A percentile compares a stretch with the other conserved stretches of the same genome.
Conservation (phyloP, 306 rosid genomes). For the Hippophae rhamnoides region DNA sequence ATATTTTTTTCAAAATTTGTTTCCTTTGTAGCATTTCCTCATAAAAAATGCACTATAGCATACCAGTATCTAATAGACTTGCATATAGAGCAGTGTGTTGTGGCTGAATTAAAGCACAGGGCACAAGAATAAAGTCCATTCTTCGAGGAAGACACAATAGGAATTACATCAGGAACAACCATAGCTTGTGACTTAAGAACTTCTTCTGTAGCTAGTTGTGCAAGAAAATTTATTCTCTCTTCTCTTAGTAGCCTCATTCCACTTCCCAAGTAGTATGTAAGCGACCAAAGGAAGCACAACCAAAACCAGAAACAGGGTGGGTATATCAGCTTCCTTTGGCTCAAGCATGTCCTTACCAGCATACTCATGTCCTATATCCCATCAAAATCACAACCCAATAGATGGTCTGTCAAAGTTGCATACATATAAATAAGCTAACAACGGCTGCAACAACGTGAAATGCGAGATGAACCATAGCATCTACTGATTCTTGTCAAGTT, state of each 20-base stretch:
- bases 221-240: constrained; percentile 58
- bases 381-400: constrained; percentile 30
- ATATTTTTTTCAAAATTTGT: too few relatives aligned
- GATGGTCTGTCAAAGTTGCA: constrained; percentile 25
- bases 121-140: constrained; percentile 49
- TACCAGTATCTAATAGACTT: constrained; percentile 72
- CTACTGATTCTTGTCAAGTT: too few relatives aligned
- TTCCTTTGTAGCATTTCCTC: too few relatives aligned
- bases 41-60: background rate
- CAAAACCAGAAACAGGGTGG: constrained; percentile 68
- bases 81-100: constrained; percentile 79
- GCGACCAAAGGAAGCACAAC: constrained; percentile 77
- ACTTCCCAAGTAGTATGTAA: constrained; percentile 77
- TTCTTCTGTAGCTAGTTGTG: constrained; percentile 75
- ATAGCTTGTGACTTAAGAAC: constrained; percentile 49
- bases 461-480: constrained; percentile 16
- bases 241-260: constrained; percentile 62
- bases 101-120: constrained; percentile 55
- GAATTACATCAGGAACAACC: constrained; percentile 50
- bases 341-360: constrained; percentile 95
- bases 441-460: constrained; percentile 19
- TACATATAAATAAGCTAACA: constrained; percentile 26
- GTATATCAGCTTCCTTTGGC: constrained; percentile 87
- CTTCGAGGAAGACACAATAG: constrained; percentile 39
- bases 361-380: constrained; percentile 70